These are phyloP conservation scores for Acrocalymma vagum DNA, from an alignment of 2,329 filamentous ascomycete species.

Conservation along the genomic window DNA sequence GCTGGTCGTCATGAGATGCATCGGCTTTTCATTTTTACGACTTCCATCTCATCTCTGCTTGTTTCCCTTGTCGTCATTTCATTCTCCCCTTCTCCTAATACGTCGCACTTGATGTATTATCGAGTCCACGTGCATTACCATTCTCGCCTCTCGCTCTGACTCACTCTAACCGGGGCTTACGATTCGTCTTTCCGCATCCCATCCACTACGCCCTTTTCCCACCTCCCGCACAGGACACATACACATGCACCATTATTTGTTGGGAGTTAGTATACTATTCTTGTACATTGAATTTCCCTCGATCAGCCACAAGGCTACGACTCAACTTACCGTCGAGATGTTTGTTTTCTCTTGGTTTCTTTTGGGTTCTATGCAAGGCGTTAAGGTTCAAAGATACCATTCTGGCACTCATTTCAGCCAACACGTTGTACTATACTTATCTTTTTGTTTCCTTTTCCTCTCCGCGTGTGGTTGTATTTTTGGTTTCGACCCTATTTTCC, in stretches of 20 bases:
- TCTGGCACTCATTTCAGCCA: conserved; percentile 42
- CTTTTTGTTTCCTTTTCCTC: conserved; percentile 10
- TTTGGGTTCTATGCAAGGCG: conserved; percentile 22
- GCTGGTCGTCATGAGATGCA: no score
- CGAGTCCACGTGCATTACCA: conserved; percentile 23
- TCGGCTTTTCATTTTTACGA: no score
- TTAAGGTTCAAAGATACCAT: conserved; percentile 36
- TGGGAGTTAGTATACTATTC: conserved; percentile 25
- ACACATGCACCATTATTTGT: conserved; percentile 13
- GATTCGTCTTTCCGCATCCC: conserved; percentile 18
- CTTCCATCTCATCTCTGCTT: conserved; percentile 26
- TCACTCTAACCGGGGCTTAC: conserved; percentile 22
- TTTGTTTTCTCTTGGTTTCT: conserved; percentile 14
- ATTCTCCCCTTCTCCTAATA: conserved; percentile 14
- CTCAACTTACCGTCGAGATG: conserved; percentile 23
- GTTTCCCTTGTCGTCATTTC: conserved; percentile 13
- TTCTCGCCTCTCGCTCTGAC: conserved; percentile 29
- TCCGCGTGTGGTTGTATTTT: conserved; percentile 7
- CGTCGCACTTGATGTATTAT: conserved; percentile 18
- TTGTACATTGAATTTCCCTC: conserved; percentile 41
- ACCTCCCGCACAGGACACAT: conserved; percentile 11
- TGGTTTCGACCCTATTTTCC: conserved; percentile 7
- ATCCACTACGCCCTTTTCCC: conserved; percentile 5
- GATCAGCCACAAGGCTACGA: conserved; percentile 29
- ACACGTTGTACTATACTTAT: conserved; percentile 41